Base-by-base conservation (phyloP, 495 filamentous ascomycete genomes). In the Bombardia bombarda region DNA sequence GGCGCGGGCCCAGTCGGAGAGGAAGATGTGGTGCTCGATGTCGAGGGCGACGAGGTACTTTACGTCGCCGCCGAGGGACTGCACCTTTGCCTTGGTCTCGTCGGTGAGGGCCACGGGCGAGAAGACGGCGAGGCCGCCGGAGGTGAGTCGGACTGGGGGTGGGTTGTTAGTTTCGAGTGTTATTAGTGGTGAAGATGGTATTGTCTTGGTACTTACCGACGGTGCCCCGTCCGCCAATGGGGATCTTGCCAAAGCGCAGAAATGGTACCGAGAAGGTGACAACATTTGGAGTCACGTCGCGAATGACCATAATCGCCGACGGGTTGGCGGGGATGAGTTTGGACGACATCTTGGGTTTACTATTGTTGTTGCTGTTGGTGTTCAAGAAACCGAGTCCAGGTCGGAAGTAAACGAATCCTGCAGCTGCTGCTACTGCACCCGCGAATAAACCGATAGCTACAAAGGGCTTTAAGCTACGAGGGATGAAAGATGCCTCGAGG, bases 21-120 rank as follows among this genome's bases (percentile, higher is more conserved):
- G 56, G 67, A 86, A 88, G 57, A 97, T 84, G 72, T 98, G 90
- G 63, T 97, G 92, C 64, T 95, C 84, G 16, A 89, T 75, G 57
- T 97, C 92, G 16, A 80, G 74, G 4, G 90, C 89, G 9, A 89
- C 74, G 46, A 97, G 78, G 70, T 97, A 96, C 36, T 70, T 73
- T 35, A 98, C 79, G 19, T 79, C 69, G 32, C 76, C 74, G 42
- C 87, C 87, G 18, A 89, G 65, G n/a, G 67, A 62, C 22, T 70
- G 52, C 30, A 95, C 67, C 32, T 77, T 83, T 38, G 75, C 66
- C 45, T 75, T 75, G n/a, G 88, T 82, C 45, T 86, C 82, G 2
- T 80, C 71, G 0, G 90, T 95, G 21, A 95, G 76, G 13, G 75
- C 80, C 21, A 88, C 82, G 22, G 92, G 92, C 3, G 89, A 95